Evolutionary conservation across 2,329 filamentous ascomycete species (phyloP).

Genomic region (Colletotrichum simmondsii): DNA sequence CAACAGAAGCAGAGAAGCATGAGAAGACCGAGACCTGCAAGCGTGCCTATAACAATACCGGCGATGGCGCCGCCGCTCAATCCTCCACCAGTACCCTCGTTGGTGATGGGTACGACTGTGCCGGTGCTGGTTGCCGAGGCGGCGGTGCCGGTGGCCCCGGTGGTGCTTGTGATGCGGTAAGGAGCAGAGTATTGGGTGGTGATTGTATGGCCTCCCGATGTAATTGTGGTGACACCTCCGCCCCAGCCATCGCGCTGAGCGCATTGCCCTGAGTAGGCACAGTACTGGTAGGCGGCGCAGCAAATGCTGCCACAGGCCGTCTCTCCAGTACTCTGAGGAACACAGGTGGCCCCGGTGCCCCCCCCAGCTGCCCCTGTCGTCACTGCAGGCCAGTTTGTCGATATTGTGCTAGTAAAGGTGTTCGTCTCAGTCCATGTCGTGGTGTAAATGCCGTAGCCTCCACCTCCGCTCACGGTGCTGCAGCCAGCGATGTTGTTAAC

Average conservation of each 20-base stretch:
- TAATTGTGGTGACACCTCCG: slow-evolving; percentile 52
- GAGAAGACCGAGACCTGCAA: slow-evolving; percentile 74
- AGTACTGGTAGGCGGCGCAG: slow-evolving; percentile 77
- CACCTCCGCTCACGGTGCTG: slow-evolving; percentile 46
- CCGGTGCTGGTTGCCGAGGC: slow-evolving; percentile 66
- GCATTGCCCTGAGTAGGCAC: slow-evolving; percentile 69
- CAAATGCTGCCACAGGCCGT: slow-evolving; percentile 75
- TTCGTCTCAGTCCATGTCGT: slow-evolving; percentile 71
- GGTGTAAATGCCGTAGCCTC: slow-evolving; percentile 53
- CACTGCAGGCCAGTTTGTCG: slow-evolving; percentile 57
- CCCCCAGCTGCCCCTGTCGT: slow-evolving; percentile 47
- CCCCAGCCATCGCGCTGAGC: slow-evolving; percentile 51
- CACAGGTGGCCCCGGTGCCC: slow-evolving; percentile 54
- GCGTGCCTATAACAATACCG: slow-evolving; percentile 80
- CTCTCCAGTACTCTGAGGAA: slow-evolving; percentile 63
- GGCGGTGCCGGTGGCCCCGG: slow-evolving; percentile 62
- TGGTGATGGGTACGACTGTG: slow-evolving; percentile 51
- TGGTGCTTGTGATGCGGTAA: slow-evolving; percentile 65
- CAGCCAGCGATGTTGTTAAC: slow-evolving; percentile 62
- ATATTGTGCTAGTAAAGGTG: slow-evolving; percentile 69
- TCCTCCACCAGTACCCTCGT: slow-evolving; percentile 49
- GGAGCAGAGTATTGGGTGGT: slow-evolving; percentile 66
- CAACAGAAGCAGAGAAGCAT: slow-evolving; percentile 81
- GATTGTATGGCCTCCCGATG: slow-evolving; percentile 56
- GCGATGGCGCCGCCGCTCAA: slow-evolving; percentile 81